A percentile compares a stretch with the other conserved stretches of the same genome.
These are phyloP conservation scores for Thamnidium elegans DNA, from an alignment of 192 early-diverging fungal genomes.

Conservation along the genomic window DNA sequence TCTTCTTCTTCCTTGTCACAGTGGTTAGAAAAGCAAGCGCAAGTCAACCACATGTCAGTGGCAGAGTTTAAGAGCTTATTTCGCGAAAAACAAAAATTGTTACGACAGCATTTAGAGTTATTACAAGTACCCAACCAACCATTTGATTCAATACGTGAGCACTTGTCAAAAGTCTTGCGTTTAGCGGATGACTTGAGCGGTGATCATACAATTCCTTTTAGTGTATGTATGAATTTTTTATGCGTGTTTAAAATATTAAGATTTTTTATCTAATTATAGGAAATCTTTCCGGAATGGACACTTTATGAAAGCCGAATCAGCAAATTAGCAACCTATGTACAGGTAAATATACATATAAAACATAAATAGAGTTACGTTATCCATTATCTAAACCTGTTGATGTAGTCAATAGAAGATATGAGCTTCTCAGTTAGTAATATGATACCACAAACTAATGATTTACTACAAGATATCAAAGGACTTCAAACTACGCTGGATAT, in stretches of 20 bases:
- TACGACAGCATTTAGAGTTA: constrained; percentile 9
- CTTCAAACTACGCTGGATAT: constrained; percentile 26
- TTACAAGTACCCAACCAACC: constrained; percentile 13
- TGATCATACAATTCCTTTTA: constrained; percentile 20
- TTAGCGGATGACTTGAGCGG: constrained; percentile 28
- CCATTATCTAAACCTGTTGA: background rate
- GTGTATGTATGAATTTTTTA: constrained; percentile 8
- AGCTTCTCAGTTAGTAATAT: constrained; percentile 15
- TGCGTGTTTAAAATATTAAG: background rate
- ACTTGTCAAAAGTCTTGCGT: constrained; percentile 12
- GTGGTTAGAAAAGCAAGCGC: constrained; percentile 24
- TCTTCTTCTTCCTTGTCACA: constrained; percentile 3
- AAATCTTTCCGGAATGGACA: constrained; percentile 37
- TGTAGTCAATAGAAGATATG: constrained; percentile 37
- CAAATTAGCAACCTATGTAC: constrained; percentile 30
- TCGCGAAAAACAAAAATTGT: constrained; percentile 16
- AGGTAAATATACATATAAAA: constrained; percentile 11
- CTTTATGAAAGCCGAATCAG: constrained; percentile 22
- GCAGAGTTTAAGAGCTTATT: constrained; percentile 11
- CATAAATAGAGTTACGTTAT: background rate
- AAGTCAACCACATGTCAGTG: constrained; percentile 1
- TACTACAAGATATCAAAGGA: constrained; percentile 24
- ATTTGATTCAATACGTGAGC: constrained; percentile 12
- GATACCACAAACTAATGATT: constrained; percentile 25
- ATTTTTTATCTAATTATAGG: constrained; percentile 10